phyloP scores from a whole-genome alignment of 2,329 filamentous ascomycete genomes.

The Furcasterigmium furcatum region DNA sequence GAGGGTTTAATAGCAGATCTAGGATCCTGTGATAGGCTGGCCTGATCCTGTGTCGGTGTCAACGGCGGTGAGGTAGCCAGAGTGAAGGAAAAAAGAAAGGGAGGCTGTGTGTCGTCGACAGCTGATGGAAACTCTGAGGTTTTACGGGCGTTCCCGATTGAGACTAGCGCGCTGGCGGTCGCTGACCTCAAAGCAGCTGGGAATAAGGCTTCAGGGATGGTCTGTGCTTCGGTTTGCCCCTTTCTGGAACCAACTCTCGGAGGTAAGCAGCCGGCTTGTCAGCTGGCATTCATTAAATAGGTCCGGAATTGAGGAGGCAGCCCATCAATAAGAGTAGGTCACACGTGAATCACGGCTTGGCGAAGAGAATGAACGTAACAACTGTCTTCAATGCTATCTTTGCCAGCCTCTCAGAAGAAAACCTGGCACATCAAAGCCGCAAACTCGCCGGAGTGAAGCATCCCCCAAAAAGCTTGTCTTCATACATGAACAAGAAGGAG shows the following conservation, averaged over 20 bases:
- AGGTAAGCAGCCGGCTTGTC: too few species aligned
- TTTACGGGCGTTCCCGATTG: neutral
- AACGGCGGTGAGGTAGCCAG: neutral
- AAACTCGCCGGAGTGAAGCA: too few species aligned
- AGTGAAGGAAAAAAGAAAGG: slow-evolving; percentile 1
- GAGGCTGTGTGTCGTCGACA: neutral
- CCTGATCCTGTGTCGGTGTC: too few species aligned
- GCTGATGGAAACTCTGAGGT: neutral
- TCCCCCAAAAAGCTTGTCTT: neutral
- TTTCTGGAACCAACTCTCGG: too few species aligned
- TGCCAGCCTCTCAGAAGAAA: too few species aligned
- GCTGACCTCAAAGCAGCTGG: neutral
- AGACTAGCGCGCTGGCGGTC: neutral
- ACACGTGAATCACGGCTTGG: neutral
- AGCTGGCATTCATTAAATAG: too few species aligned
- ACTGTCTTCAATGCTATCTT: neutral
- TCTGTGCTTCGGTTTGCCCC: neutral
- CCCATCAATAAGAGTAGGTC: too few species aligned
- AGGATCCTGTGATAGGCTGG: too few species aligned
- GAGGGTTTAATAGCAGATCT: neutral
- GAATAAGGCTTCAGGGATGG: neutral
- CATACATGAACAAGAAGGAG: neutral
- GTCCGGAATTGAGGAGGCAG: too few species aligned
- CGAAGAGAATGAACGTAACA: neutral
- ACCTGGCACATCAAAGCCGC: too few species aligned